Evolutionary conservation across 2,329 filamentous ascomycete species (phyloP), one percentile per base, ranked within the genome.

Genomic region (Cordyceps javanica): DNA sequence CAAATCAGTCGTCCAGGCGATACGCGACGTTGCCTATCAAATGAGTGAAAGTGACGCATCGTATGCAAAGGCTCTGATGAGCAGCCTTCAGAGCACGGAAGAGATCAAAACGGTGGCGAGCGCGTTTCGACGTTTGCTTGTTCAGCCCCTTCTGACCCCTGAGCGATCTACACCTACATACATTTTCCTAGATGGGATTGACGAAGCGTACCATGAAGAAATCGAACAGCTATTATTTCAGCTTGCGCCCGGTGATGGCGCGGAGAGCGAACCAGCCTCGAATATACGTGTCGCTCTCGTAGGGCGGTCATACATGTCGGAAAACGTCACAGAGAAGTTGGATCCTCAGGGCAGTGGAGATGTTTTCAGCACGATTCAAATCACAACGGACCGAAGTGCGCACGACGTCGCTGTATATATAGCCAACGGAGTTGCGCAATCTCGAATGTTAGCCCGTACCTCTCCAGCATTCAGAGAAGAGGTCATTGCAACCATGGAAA

Each of bases 11-110:
- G 68, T 74, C 10, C 74, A 77, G 55, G 76, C 75, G 1, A 67
- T 80, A 5, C 69, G 75, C 0, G 75, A 78, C 36, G 61, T 79
- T 11, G 76, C 77, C 0, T 77, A 75, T 58, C 77, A 80, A 59
- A 68, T 79, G 32, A 75, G 73, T 58, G 71, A 77, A 56, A 72
- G 71, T 48, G 76, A 80, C 51, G 70, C 73, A 0, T 71, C 70
- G 28, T 80, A 78, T 60, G 71, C 69, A 44, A 77, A 75, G 32
- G 68, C 74, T 26, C 66, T 78, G 5, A 65, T 72, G 7, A 67
- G 65, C 2, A 66, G 66, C 2, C 61, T 73, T 0, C 67, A 67
- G 25, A 73, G 68, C 48, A 64, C 63, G 23, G 73, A 77, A 11
- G 72, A 76, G 25, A 75, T 78, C 59, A 70, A 70, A 49, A 77